Evolutionary conservation across 2,329 filamentous ascomycete genomes (phyloP).

Genomic region (Zopfia rhizophila): DNA sequence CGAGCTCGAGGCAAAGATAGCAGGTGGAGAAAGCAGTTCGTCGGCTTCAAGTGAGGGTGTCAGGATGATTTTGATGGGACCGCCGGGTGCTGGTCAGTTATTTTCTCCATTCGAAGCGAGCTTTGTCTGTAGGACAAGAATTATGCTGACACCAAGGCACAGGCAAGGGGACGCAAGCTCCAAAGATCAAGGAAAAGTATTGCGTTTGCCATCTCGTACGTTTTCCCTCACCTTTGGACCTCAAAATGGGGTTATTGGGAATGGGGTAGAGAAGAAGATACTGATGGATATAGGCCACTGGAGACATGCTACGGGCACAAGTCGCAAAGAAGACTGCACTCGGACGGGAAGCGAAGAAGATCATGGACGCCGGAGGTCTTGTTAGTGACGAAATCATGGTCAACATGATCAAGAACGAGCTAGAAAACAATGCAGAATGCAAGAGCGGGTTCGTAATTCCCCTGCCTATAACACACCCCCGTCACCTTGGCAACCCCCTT

Average conservation of each 20-base stretch:
- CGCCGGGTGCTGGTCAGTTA: slow-evolving; percentile 90
- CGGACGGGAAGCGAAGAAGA: slow-evolving; percentile 98
- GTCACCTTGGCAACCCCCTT: background rate
- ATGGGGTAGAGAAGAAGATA: slow-evolving; percentile 2
- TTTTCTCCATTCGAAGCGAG: background rate
- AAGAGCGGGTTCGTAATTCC: slow-evolving; percentile 79
- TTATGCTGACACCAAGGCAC: slow-evolving; percentile 38
- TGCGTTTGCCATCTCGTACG: slow-evolving; percentile 95
- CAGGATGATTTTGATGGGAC: slow-evolving; percentile 97
- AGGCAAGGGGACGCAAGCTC: slow-evolving; percentile 99
- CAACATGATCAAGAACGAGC: slow-evolving; percentile 98
- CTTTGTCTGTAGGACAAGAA: slow-evolving; percentile 5
- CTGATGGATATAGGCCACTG: slow-evolving; percentile 77
- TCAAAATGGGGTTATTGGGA: background rate
- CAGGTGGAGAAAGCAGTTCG: slow-evolving; percentile 45
- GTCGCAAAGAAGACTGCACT: slow-evolving; percentile 97
- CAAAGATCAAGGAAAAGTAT: slow-evolving; percentile 98
- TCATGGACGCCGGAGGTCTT: slow-evolving; percentile 98
- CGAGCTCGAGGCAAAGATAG: slow-evolving; percentile 80
- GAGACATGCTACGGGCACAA: slow-evolving; percentile 98
- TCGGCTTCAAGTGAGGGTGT: slow-evolving; percentile 69
- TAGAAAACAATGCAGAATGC: slow-evolving; percentile 94
- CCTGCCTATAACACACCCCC: slow-evolving; percentile 22
- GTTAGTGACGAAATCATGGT: slow-evolving; percentile 99
- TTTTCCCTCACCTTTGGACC: slow-evolving; percentile 11